Conservation (phyloP, 2,329 filamentous ascomycete species). For the Akanthomyces muscarius region DNA sequence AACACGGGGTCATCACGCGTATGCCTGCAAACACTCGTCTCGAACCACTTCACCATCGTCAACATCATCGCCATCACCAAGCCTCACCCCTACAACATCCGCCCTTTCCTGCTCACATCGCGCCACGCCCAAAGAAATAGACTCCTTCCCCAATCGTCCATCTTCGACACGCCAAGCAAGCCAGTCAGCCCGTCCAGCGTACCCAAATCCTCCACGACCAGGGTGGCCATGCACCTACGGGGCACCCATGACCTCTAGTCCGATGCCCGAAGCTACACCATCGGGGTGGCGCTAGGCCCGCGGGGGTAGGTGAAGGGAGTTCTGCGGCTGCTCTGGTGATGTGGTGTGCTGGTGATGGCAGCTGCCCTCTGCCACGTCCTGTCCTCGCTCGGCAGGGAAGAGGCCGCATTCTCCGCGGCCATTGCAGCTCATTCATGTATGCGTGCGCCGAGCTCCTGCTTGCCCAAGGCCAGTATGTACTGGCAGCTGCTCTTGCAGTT, state of each 20-base stretch:
- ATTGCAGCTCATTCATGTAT: neutral
- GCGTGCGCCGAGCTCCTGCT: neutral
- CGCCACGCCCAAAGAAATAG: neutral
- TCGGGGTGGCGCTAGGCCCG: conserved; percentile 15
- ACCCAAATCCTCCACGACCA: neutral
- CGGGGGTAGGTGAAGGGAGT: conserved; percentile 12
- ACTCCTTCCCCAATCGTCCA: conserved; percentile 13
- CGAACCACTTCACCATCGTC: neutral
- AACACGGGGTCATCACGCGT: neutral
- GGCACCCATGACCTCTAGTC: conserved; percentile 9
- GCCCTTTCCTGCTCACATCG: neutral
- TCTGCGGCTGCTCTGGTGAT: neutral
- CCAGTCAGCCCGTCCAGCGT: conserved; percentile 5
- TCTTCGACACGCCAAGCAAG: conserved; percentile 3
- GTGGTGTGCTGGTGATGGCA: neutral
- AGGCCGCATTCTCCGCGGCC: neutral
- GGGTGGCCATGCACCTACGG: conserved; percentile 1
- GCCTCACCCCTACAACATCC: neutral
- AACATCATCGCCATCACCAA: neutral
- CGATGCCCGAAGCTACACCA: conserved; percentile 13
- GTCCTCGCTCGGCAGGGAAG: neutral
- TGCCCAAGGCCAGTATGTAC: neutral
- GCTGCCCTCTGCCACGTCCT: neutral
- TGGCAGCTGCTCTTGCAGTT: neutral
- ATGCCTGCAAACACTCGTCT: neutral